Evolutionary conservation across 2,329 filamentous ascomycete genomes (phyloP), one percentile per base, ranked within the genome.

Genomic region (Endoconidiophora polonica): DNA sequence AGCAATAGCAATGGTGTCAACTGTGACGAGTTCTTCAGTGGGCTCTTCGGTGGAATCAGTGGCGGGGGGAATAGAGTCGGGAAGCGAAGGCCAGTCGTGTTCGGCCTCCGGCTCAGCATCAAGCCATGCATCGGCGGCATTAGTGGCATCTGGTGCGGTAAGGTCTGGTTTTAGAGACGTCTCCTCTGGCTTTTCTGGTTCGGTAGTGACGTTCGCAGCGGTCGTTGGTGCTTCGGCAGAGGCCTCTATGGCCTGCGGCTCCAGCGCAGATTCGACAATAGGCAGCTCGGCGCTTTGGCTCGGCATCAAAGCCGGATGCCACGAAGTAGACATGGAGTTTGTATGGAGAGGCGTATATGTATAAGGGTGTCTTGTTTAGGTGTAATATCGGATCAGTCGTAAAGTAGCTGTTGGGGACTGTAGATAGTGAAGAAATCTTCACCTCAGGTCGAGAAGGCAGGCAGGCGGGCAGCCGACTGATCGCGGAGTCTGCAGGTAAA

Each of bases 261-360:
- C 41, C 6, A 22, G 16, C 36, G 44, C 14, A 39, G 44, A 10
- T 12, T 3, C 43, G 20, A 29, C 23, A 38, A 18, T 5, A n/a
- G 39, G n/a, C 39, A n/a, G n/a, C 10, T 29, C 22, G 18, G 40
- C 24, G 14, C 23, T 36, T 10, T 33, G 29, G 29, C 10, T 61
- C 29, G 68, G 66, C 60, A 67, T 64, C 52, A 64, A 56, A 46
- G 66, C 65, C 56, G 66, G 64, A 55, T 67, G 63, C 65, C 66
- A 67, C 58, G 64, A 61, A 48, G 65, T 58, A 56, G 62, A 63
- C 66, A 68, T 68, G 52, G 52, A 59, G 51, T 56, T 55, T 57
- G 44, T 22, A 46, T 44, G 14, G 14, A 24, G 41, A 14, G 44
- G 18, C 4, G 29, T 38, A 5, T 20, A 44, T 6, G 14, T 23